Percentiles rank a stretch among this genome's conserved stretches.
Conservation (phyloP, 2,329 filamentous ascomycete species). For the Diaporthe eres region DNA sequence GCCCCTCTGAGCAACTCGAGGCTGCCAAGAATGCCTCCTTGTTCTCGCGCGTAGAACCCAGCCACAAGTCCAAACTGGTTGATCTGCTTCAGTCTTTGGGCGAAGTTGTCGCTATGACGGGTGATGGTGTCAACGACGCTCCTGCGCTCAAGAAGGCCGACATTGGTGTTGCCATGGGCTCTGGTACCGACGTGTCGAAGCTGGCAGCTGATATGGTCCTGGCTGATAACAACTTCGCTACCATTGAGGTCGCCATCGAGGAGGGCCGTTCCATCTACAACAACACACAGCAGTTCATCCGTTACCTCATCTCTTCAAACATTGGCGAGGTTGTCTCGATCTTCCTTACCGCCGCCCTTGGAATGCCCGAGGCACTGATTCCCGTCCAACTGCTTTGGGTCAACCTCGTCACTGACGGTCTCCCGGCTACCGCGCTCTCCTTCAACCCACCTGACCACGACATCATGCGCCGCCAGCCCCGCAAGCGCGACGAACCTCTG, state of each 20-base stretch:
- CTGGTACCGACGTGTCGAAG: conserved; percentile 96
- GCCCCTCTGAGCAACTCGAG: conserved; percentile 82
- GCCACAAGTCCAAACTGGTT: conserved; percentile 97
- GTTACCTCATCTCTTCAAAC: conserved; percentile 98
- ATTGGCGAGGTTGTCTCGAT: conserved; percentile 99
- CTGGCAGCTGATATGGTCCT: conserved; percentile 98
- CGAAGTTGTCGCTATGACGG: conserved; percentile 99
- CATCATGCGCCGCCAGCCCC: conserved; percentile 92
- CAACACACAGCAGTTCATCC: conserved; percentile 99
- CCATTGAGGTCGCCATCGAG: conserved; percentile 95
- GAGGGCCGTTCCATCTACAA: conserved; percentile 99
- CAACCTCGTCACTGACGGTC: conserved; percentile 96
- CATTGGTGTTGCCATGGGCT: conserved; percentile 99
- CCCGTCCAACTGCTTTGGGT: conserved; percentile 99
- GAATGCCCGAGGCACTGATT: conserved; percentile 97
- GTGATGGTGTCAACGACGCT: conserved; percentile 98
- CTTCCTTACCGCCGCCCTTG: conserved; percentile 94
- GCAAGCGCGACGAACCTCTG: conserved; percentile 92
- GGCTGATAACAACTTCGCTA: conserved; percentile 98
- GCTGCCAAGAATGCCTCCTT: conserved; percentile 89
- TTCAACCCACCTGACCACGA: conserved; percentile 99
- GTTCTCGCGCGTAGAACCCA: conserved; percentile 96
- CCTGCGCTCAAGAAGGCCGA: conserved; percentile 98
- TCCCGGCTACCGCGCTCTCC: conserved; percentile 94
- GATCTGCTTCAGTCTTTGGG: conserved; percentile 93